phyloP scores from a whole-genome alignment of 2,329 filamentous ascomycete species.

The Nemania sp. region DNA sequence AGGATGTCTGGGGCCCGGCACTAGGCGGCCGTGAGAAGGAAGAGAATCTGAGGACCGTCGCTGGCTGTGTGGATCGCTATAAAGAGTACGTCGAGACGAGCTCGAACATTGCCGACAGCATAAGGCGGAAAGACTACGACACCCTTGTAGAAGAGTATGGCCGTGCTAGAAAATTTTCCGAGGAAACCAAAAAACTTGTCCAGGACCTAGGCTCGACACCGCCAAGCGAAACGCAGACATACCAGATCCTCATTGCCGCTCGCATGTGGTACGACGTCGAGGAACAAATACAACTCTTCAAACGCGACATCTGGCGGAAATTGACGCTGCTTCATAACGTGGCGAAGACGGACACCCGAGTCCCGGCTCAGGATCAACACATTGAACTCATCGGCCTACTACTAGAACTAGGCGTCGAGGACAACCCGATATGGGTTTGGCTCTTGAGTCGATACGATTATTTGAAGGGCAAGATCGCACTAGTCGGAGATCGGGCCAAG shows the following conservation, averaged over 20 bases:
- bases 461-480: slow-evolving; percentile 81
- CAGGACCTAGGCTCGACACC: slow-evolving; percentile 57
- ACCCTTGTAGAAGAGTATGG: slow-evolving; percentile 84
- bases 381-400: slow-evolving; percentile 89
- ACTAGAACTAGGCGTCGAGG: slow-evolving; percentile 90
- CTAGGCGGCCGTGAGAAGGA: slow-evolving; percentile 90
- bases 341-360: slow-evolving; percentile 52
- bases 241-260: slow-evolving; percentile 84
- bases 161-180: slow-evolving; percentile 78
- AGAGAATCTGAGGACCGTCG: slow-evolving; percentile 78
- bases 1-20: slow-evolving; percentile 96
- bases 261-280: slow-evolving; percentile 96
- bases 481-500: slow-evolving; percentile 81
- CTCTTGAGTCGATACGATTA: slow-evolving; percentile 87
- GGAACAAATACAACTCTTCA: slow-evolving; percentile 83
- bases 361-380: slow-evolving; percentile 75
- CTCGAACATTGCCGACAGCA: slow-evolving; percentile 76
- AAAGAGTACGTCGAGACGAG: slow-evolving; percentile 83
- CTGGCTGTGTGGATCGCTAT: slow-evolving; percentile 76
- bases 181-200: slow-evolving; percentile 74
- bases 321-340: slow-evolving; percentile 70
- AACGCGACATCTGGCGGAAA: slow-evolving; percentile 85
- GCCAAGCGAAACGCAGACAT: slow-evolving; percentile 77
- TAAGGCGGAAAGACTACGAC: slow-evolving; percentile 91
- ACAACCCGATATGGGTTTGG: slow-evolving; percentile 98